phyloP scores from a whole-genome alignment of 495 filamentous ascomycete genomes.

The Cladorrhinum samala region DNA sequence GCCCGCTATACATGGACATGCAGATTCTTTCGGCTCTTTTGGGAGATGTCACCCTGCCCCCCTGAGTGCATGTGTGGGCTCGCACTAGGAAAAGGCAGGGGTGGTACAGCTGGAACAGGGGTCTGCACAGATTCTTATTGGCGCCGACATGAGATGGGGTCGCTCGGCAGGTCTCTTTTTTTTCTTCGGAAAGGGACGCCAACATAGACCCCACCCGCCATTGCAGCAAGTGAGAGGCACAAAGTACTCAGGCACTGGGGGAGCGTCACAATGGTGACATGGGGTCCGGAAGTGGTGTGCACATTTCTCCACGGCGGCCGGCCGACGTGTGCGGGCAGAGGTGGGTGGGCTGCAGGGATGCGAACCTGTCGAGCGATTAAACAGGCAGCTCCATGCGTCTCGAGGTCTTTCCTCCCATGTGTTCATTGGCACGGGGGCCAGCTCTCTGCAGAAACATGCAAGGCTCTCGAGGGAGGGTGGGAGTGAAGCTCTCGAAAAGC shows the following conservation, averaged over 20 bases:
- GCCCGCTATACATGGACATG: conserved; percentile 14
- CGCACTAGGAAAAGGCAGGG: conserved; percentile 22
- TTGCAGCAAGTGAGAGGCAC: conserved; percentile 12
- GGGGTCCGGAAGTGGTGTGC: conserved; percentile 17
- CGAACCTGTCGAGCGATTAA: conserved; percentile 30
- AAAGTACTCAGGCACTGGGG: too few species aligned
- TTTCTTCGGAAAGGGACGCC: conserved; percentile 23
- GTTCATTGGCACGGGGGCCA: conserved; percentile 27
- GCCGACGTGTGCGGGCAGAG: conserved; percentile 21
- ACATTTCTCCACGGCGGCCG: conserved; percentile 22
- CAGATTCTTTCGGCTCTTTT: conserved; percentile 12
- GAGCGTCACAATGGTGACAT: conserved; percentile 21
- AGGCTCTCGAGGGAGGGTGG: conserved; percentile 16
- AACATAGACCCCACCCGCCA: conserved; percentile 27
- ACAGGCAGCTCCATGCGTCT: conserved; percentile 30
- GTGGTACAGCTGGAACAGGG: conserved; percentile 4
- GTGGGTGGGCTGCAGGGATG: conserved; percentile 24
- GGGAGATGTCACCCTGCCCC: conserved; percentile 18
- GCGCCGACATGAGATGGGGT: conserved; percentile 35
- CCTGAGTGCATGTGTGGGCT: conserved; percentile 8
- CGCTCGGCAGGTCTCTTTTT: conserved; percentile 36
- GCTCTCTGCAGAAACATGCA: conserved; percentile 24
- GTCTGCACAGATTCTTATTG: conserved; percentile 34
- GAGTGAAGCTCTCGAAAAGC: conserved; percentile 11
- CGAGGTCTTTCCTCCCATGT: conserved; percentile 16